phyloP scores from a whole-genome alignment of 2,329 filamentous ascomycete species.

The Phialophora chinensis region DNA sequence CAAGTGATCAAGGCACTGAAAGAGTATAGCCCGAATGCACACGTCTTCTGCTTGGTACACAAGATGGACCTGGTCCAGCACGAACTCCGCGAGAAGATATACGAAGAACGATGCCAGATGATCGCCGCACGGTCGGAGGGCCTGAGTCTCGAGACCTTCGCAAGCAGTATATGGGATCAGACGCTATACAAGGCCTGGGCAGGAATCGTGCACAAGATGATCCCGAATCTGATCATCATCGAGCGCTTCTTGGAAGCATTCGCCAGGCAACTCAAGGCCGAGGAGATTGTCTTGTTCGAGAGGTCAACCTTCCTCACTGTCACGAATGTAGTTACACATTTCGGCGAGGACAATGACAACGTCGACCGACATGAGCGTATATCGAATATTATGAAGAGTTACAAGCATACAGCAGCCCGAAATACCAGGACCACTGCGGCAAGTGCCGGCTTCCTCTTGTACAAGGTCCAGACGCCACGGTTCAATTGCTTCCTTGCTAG shows the following conservation, averaged over 20 bases:
- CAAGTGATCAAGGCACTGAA: constrained; percentile 86
- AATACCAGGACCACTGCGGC: constrained; percentile 53
- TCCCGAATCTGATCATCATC: constrained; percentile 89
- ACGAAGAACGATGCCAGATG: constrained; percentile 79
- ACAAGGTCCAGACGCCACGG: constrained; percentile 58
- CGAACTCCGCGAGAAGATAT: constrained; percentile 77
- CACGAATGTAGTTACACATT: constrained; percentile 73
- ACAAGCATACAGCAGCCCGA: constrained; percentile 75
- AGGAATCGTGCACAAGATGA: constrained; percentile 94
- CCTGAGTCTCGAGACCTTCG: constrained; percentile 83
- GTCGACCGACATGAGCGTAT: constrained; percentile 93
- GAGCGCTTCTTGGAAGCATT: constrained; percentile 83
- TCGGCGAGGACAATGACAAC: constrained; percentile 72
- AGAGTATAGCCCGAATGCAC: constrained; percentile 80
- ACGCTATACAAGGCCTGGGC: constrained; percentile 98
- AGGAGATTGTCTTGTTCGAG: constrained; percentile 94
- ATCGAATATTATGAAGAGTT: constrained; percentile 97
- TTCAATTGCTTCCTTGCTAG: constrained; percentile 96
- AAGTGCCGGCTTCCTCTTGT: constrained; percentile 52
- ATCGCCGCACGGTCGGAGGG: constrained; percentile 76
- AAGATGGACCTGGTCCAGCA: constrained; percentile 97
- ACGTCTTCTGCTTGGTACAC: constrained; percentile 94
- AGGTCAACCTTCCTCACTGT: constrained; percentile 95
- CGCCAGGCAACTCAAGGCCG: constrained; percentile 83
- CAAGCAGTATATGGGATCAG: constrained; percentile 98